phyloP scores from a whole-genome alignment of 169 alveolate genomes.

The Plasmodium ovale region DNA sequence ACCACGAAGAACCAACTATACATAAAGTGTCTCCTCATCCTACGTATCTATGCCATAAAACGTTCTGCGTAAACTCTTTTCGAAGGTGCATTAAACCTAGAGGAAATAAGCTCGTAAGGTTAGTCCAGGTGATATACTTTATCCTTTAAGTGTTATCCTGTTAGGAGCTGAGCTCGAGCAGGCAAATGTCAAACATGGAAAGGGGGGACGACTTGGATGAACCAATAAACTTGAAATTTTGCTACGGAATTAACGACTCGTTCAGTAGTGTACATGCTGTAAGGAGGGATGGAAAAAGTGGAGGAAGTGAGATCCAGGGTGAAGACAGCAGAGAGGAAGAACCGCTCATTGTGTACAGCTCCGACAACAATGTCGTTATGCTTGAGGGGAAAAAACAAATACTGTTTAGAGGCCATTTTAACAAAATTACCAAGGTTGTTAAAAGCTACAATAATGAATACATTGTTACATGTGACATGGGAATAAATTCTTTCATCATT shows the following conservation, averaged over 20 bases:
- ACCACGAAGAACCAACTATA: no score
- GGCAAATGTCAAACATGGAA: conserved; percentile 16
- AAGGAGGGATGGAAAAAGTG: background rate
- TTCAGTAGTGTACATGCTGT: conserved; percentile 57
- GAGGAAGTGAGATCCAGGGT: background rate
- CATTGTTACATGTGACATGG: conserved; percentile 69
- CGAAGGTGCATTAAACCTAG: no score
- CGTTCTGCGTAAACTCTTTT: no score
- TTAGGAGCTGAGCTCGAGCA: no score
- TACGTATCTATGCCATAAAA: no score
- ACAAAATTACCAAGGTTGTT: conserved; percentile 39
- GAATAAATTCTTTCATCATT: conserved; percentile 52
- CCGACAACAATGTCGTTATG: conserved; percentile 72
- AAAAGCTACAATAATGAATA: conserved; percentile 62
- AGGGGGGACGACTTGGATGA: conserved; percentile 40
- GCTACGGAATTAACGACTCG: conserved; percentile 71
- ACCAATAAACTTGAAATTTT: conserved; percentile 66
- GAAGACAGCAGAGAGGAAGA: background rate
- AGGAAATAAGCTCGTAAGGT: no score
- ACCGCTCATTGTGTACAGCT: conserved; percentile 42
- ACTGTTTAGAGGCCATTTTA: conserved; percentile 69
- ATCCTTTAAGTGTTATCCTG: no score
- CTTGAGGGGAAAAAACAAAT: conserved; percentile 57
- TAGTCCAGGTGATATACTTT: no score
- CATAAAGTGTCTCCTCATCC: no score